phyloP scores from a whole-genome alignment of 2,329 filamentous ascomycete genomes.

The Cladophialophora chaetospira region DNA sequence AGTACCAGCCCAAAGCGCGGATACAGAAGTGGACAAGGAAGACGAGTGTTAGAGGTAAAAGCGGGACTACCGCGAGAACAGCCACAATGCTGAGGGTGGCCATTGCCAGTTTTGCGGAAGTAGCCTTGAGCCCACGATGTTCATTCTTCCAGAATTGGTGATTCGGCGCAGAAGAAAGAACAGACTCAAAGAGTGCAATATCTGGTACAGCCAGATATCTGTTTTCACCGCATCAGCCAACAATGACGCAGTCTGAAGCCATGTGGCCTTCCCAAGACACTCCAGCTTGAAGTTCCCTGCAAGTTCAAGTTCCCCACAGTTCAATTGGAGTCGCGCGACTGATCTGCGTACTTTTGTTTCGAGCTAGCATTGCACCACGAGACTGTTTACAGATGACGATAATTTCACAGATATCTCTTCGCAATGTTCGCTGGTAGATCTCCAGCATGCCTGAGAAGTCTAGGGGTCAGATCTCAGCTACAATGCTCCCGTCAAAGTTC shows the following conservation, averaged over 20 bases:
- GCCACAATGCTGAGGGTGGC: constrained; percentile 22
- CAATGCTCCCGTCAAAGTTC: background rate
- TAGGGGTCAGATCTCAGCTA: background rate
- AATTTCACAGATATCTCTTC: background rate
- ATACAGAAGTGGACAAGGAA: constrained; percentile 19
- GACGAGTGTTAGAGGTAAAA: constrained; percentile 23
- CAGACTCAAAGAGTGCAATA: background rate
- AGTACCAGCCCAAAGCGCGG: constrained; percentile 21
- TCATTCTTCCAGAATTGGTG: constrained; percentile 20
- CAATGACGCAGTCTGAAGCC: constrained; percentile 18
- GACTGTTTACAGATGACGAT: background rate
- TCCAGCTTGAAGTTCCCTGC: background rate
- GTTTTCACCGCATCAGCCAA: constrained; percentile 11
- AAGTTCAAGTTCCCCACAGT: background rate
- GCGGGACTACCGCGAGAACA: constrained; percentile 22
- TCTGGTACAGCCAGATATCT: background rate
- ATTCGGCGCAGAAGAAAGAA: background rate
- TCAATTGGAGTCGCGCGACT: too few relatives aligned
- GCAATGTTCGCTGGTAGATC: constrained; percentile 7
- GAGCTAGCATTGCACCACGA: background rate
- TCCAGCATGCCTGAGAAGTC: background rate
- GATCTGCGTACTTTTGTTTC: background rate
- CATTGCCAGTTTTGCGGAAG: constrained; percentile 29
- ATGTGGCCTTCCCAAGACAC: background rate
- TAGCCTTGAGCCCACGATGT: constrained; percentile 7